Percentiles rank a stretch among this genome's conserved stretches.
Evolutionary conservation across 139 green algal genomes (phyloP).

Genomic region (Closterium sp.): DNA sequence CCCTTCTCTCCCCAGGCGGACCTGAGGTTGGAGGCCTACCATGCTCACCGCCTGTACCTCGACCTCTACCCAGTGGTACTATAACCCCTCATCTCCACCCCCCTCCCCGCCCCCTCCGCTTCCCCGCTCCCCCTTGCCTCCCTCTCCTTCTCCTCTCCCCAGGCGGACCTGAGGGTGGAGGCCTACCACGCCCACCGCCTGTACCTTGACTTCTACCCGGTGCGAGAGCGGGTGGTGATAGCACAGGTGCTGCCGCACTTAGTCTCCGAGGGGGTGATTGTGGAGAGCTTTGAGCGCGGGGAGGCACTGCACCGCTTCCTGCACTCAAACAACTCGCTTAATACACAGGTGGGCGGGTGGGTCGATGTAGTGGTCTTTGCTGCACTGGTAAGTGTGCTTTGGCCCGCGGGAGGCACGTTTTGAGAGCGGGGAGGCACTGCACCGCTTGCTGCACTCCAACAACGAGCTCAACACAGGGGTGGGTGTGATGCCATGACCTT

Average conservation of each 20-base stretch:
- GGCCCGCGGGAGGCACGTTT: no score
- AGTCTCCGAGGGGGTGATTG: slow-evolving; percentile 66
- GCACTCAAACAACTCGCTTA: slow-evolving; percentile 64
- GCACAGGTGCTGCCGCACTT: background rate
- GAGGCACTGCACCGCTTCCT: slow-evolving; percentile 76
- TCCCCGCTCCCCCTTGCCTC: slow-evolving; percentile 8
- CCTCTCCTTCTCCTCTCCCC: slow-evolving; percentile 2
- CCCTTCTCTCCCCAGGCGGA: background rate
- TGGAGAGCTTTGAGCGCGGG: slow-evolving; percentile 89
- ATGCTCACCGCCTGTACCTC: background rate
- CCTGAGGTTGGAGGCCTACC: background rate
- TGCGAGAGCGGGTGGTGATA: slow-evolving; percentile 31
- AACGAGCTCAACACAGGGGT: slow-evolving; percentile 22
- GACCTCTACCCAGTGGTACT: slow-evolving; percentile 75
- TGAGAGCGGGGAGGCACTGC: slow-evolving; percentile 74
- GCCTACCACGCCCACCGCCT: background rate
- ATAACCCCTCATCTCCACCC: background rate
- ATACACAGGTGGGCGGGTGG: slow-evolving; percentile 56
- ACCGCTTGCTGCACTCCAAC: slow-evolving; percentile 82
- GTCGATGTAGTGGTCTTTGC: no score
- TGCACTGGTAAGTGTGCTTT: no score
- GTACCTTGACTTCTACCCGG: slow-evolving; percentile 69
- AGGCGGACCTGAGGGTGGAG: background rate
- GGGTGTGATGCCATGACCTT: no score
- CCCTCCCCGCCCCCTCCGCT: background rate